A percentile compares a stretch with the other conserved stretches of the same genome.
phyloP scores from a whole-genome alignment of 192 early-diverging fungal species.

The Rhizophagus sp. region DNA sequence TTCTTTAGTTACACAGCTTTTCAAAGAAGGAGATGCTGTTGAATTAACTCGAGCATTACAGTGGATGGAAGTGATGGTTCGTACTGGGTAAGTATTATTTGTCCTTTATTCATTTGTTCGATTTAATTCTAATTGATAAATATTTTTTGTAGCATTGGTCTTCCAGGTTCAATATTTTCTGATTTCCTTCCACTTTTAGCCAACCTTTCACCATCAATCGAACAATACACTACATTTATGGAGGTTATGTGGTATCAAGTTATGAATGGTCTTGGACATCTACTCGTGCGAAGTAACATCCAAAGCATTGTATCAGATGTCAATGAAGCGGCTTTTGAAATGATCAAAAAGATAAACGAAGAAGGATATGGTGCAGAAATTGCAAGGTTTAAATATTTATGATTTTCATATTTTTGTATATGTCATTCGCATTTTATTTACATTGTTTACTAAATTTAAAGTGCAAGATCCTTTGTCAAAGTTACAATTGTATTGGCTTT shows the following conservation, averaged over 20 bases:
- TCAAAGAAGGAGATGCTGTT: constrained; percentile 30
- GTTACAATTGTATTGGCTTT: constrained; percentile 13
- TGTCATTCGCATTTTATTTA: neutral
- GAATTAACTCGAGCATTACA: constrained; percentile 37
- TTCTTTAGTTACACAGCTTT: constrained; percentile 30
- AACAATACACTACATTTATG: constrained; percentile 33
- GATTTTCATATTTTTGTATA: neutral
- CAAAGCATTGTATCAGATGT: constrained; percentile 38
- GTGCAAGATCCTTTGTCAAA: constrained; percentile 22
- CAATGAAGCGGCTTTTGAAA: constrained; percentile 36
- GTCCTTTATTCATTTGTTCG: neutral
- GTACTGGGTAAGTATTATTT: constrained; percentile 36
- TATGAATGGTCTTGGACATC: constrained; percentile 31
- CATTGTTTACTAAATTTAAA: constrained; percentile 1
- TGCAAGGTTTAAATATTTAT: constrained; percentile 26
- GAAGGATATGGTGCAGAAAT: constrained; percentile 26
- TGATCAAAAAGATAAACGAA: constrained; percentile 31
- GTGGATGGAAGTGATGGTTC: constrained; percentile 42
- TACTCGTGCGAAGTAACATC: constrained; percentile 33
- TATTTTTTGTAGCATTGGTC: constrained; percentile 35
- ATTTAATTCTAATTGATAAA: neutral
- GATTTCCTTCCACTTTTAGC: constrained; percentile 37
- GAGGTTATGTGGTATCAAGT: constrained; percentile 48
- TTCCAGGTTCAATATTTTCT: constrained; percentile 36
- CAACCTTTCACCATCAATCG: constrained; percentile 25